A percentile compares a stretch with the other conserved stretches of the same genome.
These are phyloP conservation scores for Geotrichum klebahnii DNA, from an alignment of 1,139 yeast genomes.

Conservation along the genomic window DNA sequence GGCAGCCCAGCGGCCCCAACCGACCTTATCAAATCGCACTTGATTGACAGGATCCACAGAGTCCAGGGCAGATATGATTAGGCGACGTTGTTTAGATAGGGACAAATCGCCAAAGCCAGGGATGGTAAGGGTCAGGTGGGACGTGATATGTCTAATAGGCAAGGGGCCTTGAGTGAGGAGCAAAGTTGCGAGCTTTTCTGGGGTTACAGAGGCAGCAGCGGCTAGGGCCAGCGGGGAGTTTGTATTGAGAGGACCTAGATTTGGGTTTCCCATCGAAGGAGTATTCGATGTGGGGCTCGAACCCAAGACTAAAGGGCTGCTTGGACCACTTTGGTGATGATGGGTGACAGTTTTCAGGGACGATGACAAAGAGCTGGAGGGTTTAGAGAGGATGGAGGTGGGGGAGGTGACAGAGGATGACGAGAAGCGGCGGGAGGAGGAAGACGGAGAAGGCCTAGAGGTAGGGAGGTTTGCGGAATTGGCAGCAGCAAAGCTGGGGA, in stretches of 20 bases:
- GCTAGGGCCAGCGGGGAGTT: slow-evolving; percentile 85
- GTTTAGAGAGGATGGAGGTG: slow-evolving; percentile 15
- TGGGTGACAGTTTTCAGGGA: slow-evolving; percentile 14
- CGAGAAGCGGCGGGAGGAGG: slow-evolving; percentile 8
- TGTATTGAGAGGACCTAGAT: slow-evolving; percentile 49
- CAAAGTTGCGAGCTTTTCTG: slow-evolving; percentile 67
- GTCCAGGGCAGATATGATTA: slow-evolving; percentile 86
- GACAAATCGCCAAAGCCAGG: slow-evolving; percentile 76
- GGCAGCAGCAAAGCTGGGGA: neutral
- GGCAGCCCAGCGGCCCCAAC: slow-evolving; percentile 98
- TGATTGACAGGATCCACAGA: slow-evolving; percentile 57
- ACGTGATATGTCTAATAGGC: slow-evolving; percentile 85
- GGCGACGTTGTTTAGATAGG: slow-evolving; percentile 80
- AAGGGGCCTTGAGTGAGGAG: slow-evolving; percentile 75
- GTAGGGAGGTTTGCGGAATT: neutral
- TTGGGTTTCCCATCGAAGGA: neutral
- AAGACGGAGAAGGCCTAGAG: neutral
- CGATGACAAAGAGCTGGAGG: slow-evolving; percentile 11
- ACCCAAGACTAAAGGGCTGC: slow-evolving; percentile 2
- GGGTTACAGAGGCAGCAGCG: slow-evolving; percentile 82
- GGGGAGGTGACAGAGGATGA: slow-evolving; percentile 18
- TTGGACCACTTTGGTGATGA: slow-evolving; percentile 3
- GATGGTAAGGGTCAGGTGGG: slow-evolving; percentile 69
- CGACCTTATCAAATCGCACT: slow-evolving; percentile 82
- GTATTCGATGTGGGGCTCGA: neutral